Evolutionary conservation across 164 flowering plant genomes (phyloP).

Genomic region (Saururus chinensis): DNA sequence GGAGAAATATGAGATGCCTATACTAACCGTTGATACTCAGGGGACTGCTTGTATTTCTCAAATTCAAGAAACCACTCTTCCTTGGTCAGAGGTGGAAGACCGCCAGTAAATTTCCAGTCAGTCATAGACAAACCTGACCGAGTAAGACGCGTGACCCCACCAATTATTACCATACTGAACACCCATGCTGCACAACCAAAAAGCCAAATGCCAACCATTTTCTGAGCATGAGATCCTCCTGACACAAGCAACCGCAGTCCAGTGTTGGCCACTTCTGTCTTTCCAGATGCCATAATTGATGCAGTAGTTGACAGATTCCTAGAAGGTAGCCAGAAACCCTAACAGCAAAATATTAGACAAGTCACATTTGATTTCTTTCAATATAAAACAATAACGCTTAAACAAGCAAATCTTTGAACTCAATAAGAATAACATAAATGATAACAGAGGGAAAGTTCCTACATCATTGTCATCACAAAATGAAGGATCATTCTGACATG

Average conservation of each 20-base stretch:
- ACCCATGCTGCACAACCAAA: conserved; percentile 97
- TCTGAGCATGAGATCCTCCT: conserved; percentile 79
- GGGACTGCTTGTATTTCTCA: conserved; percentile 91
- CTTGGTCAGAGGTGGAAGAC: conserved; percentile 75
- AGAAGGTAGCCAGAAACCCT: conserved; percentile 36
- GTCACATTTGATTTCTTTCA: not conserved
- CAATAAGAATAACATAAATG: not conserved
- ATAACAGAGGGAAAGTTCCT: too few species aligned
- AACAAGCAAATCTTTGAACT: not conserved
- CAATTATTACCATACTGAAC: conserved; percentile 92
- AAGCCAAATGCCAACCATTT: conserved; percentile 82
- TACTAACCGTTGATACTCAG: conserved; percentile 81
- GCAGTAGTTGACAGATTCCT: conserved; percentile 47
- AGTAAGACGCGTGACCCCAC: conserved; percentile 86
- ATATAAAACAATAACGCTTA: not conserved
- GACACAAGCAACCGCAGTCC: conserved; percentile 61
- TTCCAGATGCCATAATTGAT: conserved; percentile 22
- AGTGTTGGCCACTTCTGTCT: conserved; percentile 15
- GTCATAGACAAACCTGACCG: conserved; percentile 97
- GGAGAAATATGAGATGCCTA: not conserved
- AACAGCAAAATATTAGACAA: not conserved
- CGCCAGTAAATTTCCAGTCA: conserved; percentile 94
- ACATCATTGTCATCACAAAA: too few species aligned
- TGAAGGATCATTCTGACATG: too few species aligned
- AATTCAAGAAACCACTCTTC: conserved; percentile 80